Evolutionary conservation across 495 filamentous ascomycete species (phyloP).

Genomic region (Tuber aestivum): DNA sequence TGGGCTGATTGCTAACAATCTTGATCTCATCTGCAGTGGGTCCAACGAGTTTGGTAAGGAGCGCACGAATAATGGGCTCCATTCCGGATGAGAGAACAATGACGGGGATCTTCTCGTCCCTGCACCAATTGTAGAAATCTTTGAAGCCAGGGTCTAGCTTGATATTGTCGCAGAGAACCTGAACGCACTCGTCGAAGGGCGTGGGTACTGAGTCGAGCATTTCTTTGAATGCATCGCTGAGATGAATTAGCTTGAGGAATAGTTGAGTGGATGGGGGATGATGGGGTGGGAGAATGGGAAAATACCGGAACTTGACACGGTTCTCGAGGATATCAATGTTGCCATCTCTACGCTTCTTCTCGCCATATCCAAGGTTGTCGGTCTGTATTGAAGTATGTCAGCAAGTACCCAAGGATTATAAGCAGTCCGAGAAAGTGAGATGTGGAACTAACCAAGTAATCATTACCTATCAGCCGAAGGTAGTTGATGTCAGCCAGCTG

Average conservation of each 20-base stretch:
- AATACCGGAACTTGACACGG: constrained; percentile 63
- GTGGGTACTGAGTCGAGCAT: constrained; percentile 80
- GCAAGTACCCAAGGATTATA: constrained; percentile 17
- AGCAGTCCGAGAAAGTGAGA: constrained; percentile 6
- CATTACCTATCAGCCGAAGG: constrained; percentile 58
- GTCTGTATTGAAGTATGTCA: constrained; percentile 50
- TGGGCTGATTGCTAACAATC: constrained; percentile 80
- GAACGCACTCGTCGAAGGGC: constrained; percentile 73
- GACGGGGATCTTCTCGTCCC: constrained; percentile 76
- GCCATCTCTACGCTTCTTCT: constrained; percentile 55
- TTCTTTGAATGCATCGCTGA: constrained; percentile 69
- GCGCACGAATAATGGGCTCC: constrained; percentile 79
- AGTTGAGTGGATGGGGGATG: constrained; percentile 5
- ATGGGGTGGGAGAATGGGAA: not conserved
- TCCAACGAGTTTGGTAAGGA: constrained; percentile 73
- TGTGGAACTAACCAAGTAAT: constrained; percentile 59
- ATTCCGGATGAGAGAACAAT: constrained; percentile 88
- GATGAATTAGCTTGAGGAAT: constrained; percentile 4
- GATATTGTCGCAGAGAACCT: constrained; percentile 71
- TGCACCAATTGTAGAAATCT: constrained; percentile 75
- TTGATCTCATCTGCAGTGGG: constrained; percentile 64
- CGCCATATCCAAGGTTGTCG: constrained; percentile 83
- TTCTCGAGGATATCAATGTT: constrained; percentile 67
- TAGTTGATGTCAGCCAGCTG: constrained; percentile 16
- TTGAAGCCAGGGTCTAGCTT: constrained; percentile 78